Evolutionary conservation across 129 eudicot species (phyloP).

Genomic region (Tanacetum coccineum): DNA sequence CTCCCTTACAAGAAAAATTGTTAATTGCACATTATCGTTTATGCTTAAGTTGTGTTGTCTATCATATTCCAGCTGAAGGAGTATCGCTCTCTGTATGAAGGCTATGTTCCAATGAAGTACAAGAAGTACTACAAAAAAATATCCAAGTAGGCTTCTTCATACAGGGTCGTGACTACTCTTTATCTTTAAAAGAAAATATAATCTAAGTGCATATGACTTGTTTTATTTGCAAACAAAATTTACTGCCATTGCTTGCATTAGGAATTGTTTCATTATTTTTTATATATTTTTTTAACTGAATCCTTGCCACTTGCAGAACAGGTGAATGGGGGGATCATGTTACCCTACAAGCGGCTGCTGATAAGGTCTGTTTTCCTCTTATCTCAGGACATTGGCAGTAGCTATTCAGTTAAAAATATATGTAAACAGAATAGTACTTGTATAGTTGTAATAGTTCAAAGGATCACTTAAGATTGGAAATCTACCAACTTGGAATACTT

Average conservation of each 20-base stretch:
- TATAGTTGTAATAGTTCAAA: background rate
- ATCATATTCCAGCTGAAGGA: conserved; percentile 60
- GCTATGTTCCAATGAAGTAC: conserved; percentile 92
- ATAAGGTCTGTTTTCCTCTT: conserved; percentile 43
- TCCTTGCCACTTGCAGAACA: conserved; percentile 40
- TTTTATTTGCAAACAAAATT: conserved; percentile 16
- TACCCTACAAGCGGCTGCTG: conserved; percentile 91
- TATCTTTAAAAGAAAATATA: conserved; percentile 13
- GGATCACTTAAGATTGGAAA: background rate
- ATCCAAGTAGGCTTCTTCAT: conserved; percentile 57
- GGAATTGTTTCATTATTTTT: background rate
- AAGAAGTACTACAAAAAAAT: conserved; percentile 72
- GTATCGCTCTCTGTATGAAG: conserved; percentile 49
- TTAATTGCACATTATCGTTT: background rate
- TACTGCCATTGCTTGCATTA: conserved; percentile 1
- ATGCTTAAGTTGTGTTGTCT: conserved; percentile 21
- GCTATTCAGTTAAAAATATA: too few species aligned
- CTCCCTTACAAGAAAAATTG: conserved; percentile 3
- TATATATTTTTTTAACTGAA: conserved; percentile 24
- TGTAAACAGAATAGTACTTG: background rate
- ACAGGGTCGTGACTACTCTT: conserved; percentile 25
- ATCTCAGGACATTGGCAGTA: background rate
- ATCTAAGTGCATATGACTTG: conserved; percentile 2
- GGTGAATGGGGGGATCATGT: conserved; percentile 95
- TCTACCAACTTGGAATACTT: background rate